Base-by-base conservation (phyloP, 2,329 filamentous ascomycete genomes). In the Magnaporthiopsis poae region DNA sequence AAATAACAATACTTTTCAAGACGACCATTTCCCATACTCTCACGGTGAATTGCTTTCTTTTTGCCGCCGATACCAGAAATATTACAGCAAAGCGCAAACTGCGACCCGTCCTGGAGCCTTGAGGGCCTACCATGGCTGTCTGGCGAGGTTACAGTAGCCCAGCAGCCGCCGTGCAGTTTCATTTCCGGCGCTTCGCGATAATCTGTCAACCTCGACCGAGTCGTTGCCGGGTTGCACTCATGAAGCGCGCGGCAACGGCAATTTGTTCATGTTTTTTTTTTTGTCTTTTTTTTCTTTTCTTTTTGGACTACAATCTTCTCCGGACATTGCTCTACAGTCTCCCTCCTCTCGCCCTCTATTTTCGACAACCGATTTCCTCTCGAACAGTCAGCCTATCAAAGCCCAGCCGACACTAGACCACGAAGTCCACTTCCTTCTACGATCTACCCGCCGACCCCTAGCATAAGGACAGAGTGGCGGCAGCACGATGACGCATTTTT, bases 81-180 rank as follows among this genome's bases (percentile, higher is more conserved):
- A 33, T 29, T 13, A 12, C 46, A 13, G 60, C 31, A 15, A 52
- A 36, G 65, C 65, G 65, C 65, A 36, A 63, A 39, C 65, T 64
- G 65, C 36, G 52, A 63, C 65, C 61, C 39, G 27, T 21, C 25
- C 21, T 2, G 5, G 31, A 64, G 61, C 31, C 33, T 13, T 31
- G 56, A 60, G 65, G 36, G 25, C 64, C 64, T 65, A 65, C 60
- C 64, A 61, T 46, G 5, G 46, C 21, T 21, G 46, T n/a, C 46
- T 2, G 21, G 46, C 11, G 46, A n/a, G 21, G 46, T 25, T 25
- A 56, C 31, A 3, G 25, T n/a, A 25, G 46, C 46, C 21, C 9
- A 5, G 46, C 46, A 56, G 46, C 46, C 46, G 46, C 46, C 46
- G 46, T 56, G 21, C 25, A n/a, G 18, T 56, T 56, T 56, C 18